Base-by-base conservation (phyloP, 2,329 filamentous ascomycete species). In the Huntiella abstrusa region DNA sequence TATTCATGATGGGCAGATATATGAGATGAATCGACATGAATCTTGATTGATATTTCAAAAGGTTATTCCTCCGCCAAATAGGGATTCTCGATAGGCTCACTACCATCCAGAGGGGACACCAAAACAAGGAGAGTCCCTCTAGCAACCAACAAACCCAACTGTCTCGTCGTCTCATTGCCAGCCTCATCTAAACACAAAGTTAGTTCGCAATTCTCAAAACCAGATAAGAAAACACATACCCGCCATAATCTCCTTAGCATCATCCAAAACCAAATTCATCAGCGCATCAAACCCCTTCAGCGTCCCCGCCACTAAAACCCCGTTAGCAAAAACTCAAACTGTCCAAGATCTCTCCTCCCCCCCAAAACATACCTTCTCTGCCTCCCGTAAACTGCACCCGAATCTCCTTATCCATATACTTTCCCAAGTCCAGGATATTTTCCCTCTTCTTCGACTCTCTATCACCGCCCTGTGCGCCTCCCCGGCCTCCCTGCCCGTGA, bases 401-500 rank as follows among this genome's bases (percentile, higher is more conserved):
- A 54, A 98, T 85, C 59, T 81, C 73, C 73, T 95, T 93, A 63
- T 98, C 86, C 81, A 94, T 86, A 64, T 96, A 98, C 67, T 94
- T 94, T 59, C 71, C 77, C 57, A 98, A 64, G 59, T 98, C 88
- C 46, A 98, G 75, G 56, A 98, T 98, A 62, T 95, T 96, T 65
- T 98, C 91, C 33, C 48, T 46, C 70, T 96, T 96, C 76, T 94
- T 95, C 51, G 86, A 84, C 45, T 49, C 48, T 56, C 80, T 75
- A 64, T 92, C 83, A 40, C 64, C 58, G 8, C 64, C 64, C 55
- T 68, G 67, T 55, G 68, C 64, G 54, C 67, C 61, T 55, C 64
- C 62, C 52, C 62, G 64, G 54, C 61, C 60, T 41, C 61, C 39
- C 4, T 22, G 17, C 16, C 39, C 11, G 17, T 28, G 57, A 36